Base-by-base conservation (phyloP, 179 eudicot species). In the Heliamphora pulchella region DNA sequence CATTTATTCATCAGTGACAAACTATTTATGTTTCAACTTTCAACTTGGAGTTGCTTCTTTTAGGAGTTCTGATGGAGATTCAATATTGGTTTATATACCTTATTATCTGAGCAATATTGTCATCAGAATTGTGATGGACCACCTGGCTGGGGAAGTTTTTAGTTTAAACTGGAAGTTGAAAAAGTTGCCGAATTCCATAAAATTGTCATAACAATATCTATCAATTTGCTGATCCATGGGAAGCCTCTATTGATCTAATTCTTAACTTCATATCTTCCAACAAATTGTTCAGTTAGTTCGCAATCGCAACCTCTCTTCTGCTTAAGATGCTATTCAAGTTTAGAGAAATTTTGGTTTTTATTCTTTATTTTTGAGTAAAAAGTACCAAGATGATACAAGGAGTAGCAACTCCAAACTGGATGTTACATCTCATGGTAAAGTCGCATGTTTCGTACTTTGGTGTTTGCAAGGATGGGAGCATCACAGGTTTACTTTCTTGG, bases 31-130 rank as follows among this genome's bases (percentile, higher is more conserved):
- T 47, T 39, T 55, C 77, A 74, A 1, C 7, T 47, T 55, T 55
- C 77, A 74, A 1, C 64, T 74, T 74, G n/a, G 48, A 54, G 76
- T 17, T 75, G 15, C 78, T 74, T 74, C 48, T 58, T 17, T 76
- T 44, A 47, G 43, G 70, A 46, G 69, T 81, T 50, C 22, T 47
- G 48, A 20, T 55, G 61, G 59, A 76, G 13, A 74, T 43, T 61
- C 48, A 20, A 13, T 67, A 3, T 67, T 9, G 71, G 48, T 67
- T 67, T 67, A 39, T 6, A 7, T 17, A 2, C 22, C 2, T 55
- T 55, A 55, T 50, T 20, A 50, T 2, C 65, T 15, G 48, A 72
- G 17, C 22, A 55, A 65, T 39, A 31, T 39, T 66, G 43, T 5
- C 66, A 50, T 65, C 41, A 17, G 66, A 46, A 66, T 51, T 66